Conservation (phyloP, 768 basidiomycete species). For the Gloeostereum incarnatum region DNA sequence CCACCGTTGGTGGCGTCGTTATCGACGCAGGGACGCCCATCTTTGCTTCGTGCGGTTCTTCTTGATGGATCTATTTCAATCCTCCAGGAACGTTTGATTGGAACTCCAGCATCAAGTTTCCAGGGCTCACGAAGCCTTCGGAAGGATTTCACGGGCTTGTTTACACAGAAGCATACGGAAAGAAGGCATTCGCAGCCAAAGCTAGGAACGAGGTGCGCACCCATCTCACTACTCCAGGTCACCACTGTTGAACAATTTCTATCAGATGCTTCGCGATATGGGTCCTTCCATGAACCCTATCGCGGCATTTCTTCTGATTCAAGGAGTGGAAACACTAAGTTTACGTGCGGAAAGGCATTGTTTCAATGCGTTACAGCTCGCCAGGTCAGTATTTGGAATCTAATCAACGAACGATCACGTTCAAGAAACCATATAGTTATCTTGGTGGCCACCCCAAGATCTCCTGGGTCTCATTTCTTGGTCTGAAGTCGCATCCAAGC, state of each 20-base stretch:
- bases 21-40: constrained; percentile 48
- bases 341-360: constrained; percentile 64
- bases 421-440: constrained; percentile 22
- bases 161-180: constrained; percentile 59
- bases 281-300: constrained; percentile 64
- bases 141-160: constrained; percentile 71
- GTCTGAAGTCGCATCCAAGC: constrained; percentile 52
- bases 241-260: constrained; percentile 20
- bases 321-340: constrained; percentile 71
- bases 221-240: too few species aligned
- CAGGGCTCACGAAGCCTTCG: constrained; percentile 62
- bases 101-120: constrained; percentile 58
- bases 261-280: constrained; percentile 52
- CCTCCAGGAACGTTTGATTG: constrained; percentile 61
- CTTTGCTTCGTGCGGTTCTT: constrained; percentile 8
- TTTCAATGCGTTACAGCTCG: constrained; percentile 62
- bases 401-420: neutral
- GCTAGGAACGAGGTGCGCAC: constrained; percentile 40
- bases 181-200: constrained; percentile 55
- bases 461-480: constrained; percentile 74
- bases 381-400: constrained; percentile 27
- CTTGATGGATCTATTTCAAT: constrained; percentile 10
- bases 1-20: constrained; percentile 69
- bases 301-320: constrained; percentile 65
- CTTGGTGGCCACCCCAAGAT: constrained; percentile 59